A percentile compares a stretch with the other conserved stretches of the same genome.
phyloP scores from a whole-genome alignment of 768 basidiomycete species.

The Hemileccinum impolitum region DNA sequence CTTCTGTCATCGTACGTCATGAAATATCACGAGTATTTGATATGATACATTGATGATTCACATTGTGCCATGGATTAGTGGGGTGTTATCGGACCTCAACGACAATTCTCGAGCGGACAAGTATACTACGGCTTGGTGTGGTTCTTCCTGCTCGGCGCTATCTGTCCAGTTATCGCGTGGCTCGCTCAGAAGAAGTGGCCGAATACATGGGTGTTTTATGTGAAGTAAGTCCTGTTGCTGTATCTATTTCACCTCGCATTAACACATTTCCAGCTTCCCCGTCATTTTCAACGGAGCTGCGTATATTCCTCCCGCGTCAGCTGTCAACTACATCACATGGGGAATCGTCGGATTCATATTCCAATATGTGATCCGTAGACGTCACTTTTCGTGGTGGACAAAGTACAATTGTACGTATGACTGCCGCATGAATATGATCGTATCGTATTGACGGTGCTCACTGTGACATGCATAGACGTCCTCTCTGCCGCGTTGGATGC shows the following conservation, averaged over 20 bases:
- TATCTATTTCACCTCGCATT: not conserved
- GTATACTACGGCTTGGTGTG: conserved; percentile 61
- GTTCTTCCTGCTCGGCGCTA: conserved; percentile 77
- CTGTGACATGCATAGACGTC: conserved; percentile 39
- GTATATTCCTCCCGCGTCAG: conserved; percentile 64
- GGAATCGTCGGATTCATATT: conserved; percentile 64
- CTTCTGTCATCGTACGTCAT: conserved; percentile 47
- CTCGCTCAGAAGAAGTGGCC: conserved; percentile 57
- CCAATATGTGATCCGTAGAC: conserved; percentile 60
- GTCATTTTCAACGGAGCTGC: conserved; percentile 57
- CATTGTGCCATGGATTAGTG: conserved; percentile 30
- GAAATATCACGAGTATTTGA: not conserved
- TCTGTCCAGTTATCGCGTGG: conserved; percentile 57
- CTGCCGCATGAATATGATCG: too few relatives aligned
- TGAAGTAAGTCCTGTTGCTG: conserved; percentile 48
- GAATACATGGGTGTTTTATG: conserved; percentile 56
- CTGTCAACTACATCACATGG: conserved; percentile 66
- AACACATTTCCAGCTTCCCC: conserved; percentile 34
- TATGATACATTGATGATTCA: not conserved
- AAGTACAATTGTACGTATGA: conserved; percentile 41
- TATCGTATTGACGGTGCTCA: not conserved
- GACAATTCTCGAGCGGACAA: conserved; percentile 68
- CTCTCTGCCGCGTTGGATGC: conserved; percentile 71
- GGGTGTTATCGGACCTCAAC: conserved; percentile 78
- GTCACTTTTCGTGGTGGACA: conserved; percentile 67